Evolutionary conservation across 2,329 filamentous ascomycete species (phyloP), one percentile per base, ranked within the genome.

Genomic region (Hypoxylon sp.): DNA sequence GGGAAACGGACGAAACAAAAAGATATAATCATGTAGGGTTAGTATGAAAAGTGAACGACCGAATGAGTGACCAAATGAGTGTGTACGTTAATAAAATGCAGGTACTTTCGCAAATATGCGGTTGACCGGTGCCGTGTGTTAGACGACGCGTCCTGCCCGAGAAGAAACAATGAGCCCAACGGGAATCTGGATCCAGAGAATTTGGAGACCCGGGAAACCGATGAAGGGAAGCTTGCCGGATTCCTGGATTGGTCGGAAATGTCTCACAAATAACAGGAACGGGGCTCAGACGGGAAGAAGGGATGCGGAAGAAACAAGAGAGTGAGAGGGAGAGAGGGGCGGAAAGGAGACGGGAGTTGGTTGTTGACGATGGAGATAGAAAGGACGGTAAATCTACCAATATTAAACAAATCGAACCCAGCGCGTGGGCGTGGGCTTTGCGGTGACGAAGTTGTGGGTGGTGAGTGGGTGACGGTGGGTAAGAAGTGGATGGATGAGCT

Each of bases 261-360:
- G 69, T 68, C 70, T 71, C 65, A 65, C 68, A 64, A 68, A 69
- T 68, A 67, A 69, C 61, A 66, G 66, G 69, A 71, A 72, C 63
- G 65, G 50, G 50, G 30, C 42, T 44, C 53, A 63, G 61, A 68
- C 61, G 65, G 66, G 53, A 63, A 59, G 68, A 59, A 68, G 64
- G 63, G 61, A 60, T 51, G 58, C 36, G 51, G 58, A 64, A 65
- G 65, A 66, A 69, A 68, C 59, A 57, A 62, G 61, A 61, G 56
- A 63, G 55, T 56, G 50, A 56, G 57, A 65, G 42, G 53, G 50
- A 30, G 26, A 22, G 20, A 26, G 61, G 60, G 64, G 55, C 48
- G 61, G 58, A 57, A 62, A 48, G 44, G 59, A 33, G 52, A 56
- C 38, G 46, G 52, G 57, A 62, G 56, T 49, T n/a, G n/a, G 55